Percentiles rank a stretch among this genome's conserved stretches.
phyloP scores from a whole-genome alignment of 139 green algal genomes.

The Chlamydomonas sphaeroides region DNA sequence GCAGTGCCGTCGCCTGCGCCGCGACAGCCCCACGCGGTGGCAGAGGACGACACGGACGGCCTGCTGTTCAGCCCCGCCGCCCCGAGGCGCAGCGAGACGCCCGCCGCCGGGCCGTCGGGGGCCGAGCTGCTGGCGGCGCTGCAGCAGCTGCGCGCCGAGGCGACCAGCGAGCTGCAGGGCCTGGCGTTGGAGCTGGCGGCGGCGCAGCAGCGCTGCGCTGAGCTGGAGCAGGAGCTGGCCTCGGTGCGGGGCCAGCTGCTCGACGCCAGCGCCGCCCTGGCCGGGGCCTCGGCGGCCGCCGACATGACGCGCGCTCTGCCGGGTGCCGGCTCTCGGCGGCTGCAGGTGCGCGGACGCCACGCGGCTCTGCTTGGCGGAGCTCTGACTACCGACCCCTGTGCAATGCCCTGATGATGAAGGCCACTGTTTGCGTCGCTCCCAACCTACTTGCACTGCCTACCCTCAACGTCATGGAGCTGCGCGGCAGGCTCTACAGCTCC shows the following conservation, averaged over 20 bases:
- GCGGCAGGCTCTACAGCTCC: no score
- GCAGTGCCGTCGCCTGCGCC: neutral
- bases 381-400: no score
- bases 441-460: no score
- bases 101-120: neutral
- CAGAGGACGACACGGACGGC: neutral
- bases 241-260: conserved; percentile 1
- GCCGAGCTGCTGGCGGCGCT: neutral
- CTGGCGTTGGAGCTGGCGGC: neutral
- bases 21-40: no score
- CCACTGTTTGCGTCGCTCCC: no score
- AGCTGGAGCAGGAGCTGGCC: conserved; percentile 14
- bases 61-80: neutral
- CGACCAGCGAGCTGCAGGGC: neutral
- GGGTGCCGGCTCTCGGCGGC: neutral
- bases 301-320: neutral
- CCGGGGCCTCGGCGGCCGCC: neutral
- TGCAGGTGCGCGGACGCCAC: no score
- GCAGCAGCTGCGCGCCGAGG: conserved; percentile 10
- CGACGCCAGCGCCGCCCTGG: neutral
- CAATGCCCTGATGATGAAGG: no score
- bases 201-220: neutral
- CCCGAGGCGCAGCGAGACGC: neutral
- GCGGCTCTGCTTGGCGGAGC: no score
- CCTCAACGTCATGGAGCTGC: no score